Conservation (phyloP, 148 eudicot genomes). For the Fallopia convolvulus region DNA sequence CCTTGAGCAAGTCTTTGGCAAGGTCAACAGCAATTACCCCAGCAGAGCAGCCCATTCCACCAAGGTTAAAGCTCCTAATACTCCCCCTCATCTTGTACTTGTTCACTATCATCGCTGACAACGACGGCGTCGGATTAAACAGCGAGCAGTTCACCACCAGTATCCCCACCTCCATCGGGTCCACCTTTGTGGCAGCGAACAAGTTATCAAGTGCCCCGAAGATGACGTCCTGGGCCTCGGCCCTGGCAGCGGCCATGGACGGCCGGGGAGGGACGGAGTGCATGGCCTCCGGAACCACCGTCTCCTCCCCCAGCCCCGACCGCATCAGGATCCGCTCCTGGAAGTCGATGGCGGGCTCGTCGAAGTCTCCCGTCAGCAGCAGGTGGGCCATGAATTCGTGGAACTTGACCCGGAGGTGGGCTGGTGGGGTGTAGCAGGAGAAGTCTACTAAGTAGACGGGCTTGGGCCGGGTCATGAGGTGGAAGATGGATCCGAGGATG, state of each 20-base stretch:
- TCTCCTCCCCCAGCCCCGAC: conserved; percentile 5
- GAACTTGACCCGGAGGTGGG: conserved; percentile 7
- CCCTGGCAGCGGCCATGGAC: not conserved
- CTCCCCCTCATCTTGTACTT: conserved; percentile 9
- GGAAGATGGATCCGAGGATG: not conserved
- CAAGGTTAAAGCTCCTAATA: not conserved
- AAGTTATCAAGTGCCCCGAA: conserved; percentile 6
- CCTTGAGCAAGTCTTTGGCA: too few species aligned
- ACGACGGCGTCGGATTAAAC: conserved; percentile 13
- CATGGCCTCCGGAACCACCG: not conserved
- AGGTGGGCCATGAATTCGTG: not conserved
- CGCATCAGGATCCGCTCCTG: conserved; percentile 4
- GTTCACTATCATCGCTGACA: conserved; percentile 11
- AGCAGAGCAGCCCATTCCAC: too few species aligned
- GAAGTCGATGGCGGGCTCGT: conserved; percentile 9
- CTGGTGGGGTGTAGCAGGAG: conserved; percentile 7
- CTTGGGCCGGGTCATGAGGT: not conserved
- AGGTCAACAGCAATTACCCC: too few species aligned
- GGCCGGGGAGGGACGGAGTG: conserved; percentile 4
- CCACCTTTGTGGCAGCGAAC: not conserved
- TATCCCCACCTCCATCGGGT: not conserved
- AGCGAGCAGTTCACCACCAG: conserved; percentile 11
- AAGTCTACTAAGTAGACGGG: conserved; percentile 13
- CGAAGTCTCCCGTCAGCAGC: not conserved
- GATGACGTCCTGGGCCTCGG: conserved; percentile 13